phyloP scores from a whole-genome alignment of 495 filamentous ascomycete genomes.

The Trichocladium antarcticum region DNA sequence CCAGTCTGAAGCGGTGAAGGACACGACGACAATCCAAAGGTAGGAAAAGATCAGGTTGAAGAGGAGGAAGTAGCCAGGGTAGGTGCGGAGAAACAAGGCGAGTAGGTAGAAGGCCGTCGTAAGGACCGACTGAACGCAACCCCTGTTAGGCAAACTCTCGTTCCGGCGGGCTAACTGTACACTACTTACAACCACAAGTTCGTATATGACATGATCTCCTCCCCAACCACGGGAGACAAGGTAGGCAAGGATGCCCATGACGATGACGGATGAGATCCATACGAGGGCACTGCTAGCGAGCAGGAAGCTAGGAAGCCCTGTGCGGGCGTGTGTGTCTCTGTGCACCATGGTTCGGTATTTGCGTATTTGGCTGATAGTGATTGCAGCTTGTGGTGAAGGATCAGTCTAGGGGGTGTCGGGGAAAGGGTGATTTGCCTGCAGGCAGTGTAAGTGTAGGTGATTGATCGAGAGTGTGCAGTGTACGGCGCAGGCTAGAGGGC shows the following conservation, averaged over 20 bases:
- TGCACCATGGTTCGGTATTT: slow-evolving; percentile 1
- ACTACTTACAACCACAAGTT: slow-evolving; percentile 45
- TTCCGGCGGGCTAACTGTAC: not conserved
- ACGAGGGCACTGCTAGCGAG: slow-evolving; percentile 25
- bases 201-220: slow-evolving; percentile 41
- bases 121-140: slow-evolving; percentile 35
- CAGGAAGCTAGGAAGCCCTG: slow-evolving; percentile 19
- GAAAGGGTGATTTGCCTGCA: too few species aligned
- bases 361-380: not conserved
- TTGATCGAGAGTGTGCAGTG: too few species aligned
- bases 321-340: slow-evolving; percentile 2
- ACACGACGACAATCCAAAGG: slow-evolving; percentile 52
- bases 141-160: not conserved
- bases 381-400: too few species aligned
- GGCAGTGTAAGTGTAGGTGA: too few species aligned
- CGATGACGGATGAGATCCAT: slow-evolving; percentile 50
- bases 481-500: too few species aligned
- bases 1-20: slow-evolving; percentile 48
- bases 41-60: slow-evolving; percentile 55
- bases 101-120: slow-evolving; percentile 49
- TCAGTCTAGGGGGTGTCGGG: too few species aligned
- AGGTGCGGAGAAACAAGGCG: slow-evolving; percentile 44
- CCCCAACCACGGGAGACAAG: slow-evolving; percentile 36
- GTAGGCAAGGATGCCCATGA: slow-evolving; percentile 49
- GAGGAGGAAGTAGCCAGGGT: slow-evolving; percentile 37